phyloP scores from a whole-genome alignment of 805 yeast species.

The Spencermartinsiella europaea region DNA sequence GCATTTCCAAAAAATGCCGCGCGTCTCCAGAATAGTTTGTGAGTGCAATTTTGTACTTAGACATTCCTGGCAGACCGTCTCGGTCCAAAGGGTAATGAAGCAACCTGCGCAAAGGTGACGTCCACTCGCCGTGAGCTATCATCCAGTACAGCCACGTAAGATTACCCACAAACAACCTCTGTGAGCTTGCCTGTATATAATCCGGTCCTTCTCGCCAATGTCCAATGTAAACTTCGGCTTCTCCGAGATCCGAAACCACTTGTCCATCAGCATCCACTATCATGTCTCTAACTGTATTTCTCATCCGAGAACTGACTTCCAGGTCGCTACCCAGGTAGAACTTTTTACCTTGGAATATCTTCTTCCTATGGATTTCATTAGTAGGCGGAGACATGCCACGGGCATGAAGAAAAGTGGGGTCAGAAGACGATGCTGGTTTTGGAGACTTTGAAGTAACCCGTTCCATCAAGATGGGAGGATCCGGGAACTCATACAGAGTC shows the following conservation, averaged over 20 bases:
- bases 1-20: constrained; percentile 58
- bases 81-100: constrained; percentile 66
- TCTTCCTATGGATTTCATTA: constrained; percentile 11
- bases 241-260: constrained; percentile 28
- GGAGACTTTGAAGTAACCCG: background rate
- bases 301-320: constrained; percentile 42
- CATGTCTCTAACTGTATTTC: constrained; percentile 38
- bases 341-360: constrained; percentile 37
- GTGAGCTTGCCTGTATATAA: constrained; percentile 43
- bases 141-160: constrained; percentile 72
- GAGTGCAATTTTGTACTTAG: constrained; percentile 53
- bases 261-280: constrained; percentile 54
- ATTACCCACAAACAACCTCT: constrained; percentile 51
- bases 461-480: constrained; percentile 21
- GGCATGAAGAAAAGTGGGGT: background rate
- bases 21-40: constrained; percentile 87
- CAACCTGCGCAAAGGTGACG: constrained; percentile 48
- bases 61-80: constrained; percentile 49
- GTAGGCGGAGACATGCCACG: background rate
- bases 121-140: constrained; percentile 51
- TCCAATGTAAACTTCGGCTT: constrained; percentile 54
- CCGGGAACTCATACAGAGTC: constrained; percentile 46
- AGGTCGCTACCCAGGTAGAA: constrained; percentile 55
- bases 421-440: background rate
- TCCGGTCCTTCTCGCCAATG: constrained; percentile 54